These are phyloP conservation scores for Stachybotrys echinatus DNA, from an alignment of 2,329 filamentous ascomycete species.

Conservation along the genomic window DNA sequence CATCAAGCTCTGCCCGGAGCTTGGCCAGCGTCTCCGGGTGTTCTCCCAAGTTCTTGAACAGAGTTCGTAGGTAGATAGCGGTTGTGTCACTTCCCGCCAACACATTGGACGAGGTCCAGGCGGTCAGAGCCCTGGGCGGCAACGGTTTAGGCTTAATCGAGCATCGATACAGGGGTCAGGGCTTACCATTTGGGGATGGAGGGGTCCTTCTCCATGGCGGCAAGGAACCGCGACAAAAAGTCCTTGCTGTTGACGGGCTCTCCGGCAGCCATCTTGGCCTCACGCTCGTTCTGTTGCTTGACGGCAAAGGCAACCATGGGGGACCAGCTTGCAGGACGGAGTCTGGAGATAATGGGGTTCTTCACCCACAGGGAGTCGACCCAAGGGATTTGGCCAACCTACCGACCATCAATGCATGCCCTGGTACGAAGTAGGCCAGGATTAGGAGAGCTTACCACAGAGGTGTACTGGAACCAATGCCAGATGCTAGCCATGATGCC, in stretches of 20 bases:
- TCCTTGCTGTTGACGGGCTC: conserved; percentile 3
- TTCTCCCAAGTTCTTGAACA: conserved; percentile 23
- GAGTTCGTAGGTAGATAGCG: conserved; percentile 36
- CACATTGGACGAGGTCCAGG: conserved; percentile 32
- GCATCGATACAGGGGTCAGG: too few species aligned
- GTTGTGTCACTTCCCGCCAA: conserved; percentile 40
- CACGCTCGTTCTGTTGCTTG: conserved; percentile 7
- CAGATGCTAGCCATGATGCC: conserved; percentile 27
- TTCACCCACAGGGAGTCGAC: conserved; percentile 2
- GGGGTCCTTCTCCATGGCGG: conserved; percentile 4
- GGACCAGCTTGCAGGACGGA: conserved; percentile 1
- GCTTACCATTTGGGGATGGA: conserved; percentile 1
- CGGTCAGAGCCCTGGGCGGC: conserved; percentile 34
- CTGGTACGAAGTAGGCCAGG: conserved; percentile 9
- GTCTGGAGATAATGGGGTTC: conserved; percentile 1
- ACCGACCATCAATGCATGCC: conserved; percentile 9
- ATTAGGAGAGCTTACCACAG: conserved; percentile 12
- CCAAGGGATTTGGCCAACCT: conserved; percentile 11
- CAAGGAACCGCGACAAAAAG: conserved; percentile 19
- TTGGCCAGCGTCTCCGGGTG: conserved; percentile 12
- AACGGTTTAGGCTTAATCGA: too few species aligned
- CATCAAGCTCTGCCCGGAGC: conserved; percentile 16
- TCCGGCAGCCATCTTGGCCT: neutral
- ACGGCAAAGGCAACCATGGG: conserved; percentile 14
- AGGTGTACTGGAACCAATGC: conserved; percentile 16